Conservation (phyloP, 257 asterid genomes). For the Solanum sejunctum region DNA sequence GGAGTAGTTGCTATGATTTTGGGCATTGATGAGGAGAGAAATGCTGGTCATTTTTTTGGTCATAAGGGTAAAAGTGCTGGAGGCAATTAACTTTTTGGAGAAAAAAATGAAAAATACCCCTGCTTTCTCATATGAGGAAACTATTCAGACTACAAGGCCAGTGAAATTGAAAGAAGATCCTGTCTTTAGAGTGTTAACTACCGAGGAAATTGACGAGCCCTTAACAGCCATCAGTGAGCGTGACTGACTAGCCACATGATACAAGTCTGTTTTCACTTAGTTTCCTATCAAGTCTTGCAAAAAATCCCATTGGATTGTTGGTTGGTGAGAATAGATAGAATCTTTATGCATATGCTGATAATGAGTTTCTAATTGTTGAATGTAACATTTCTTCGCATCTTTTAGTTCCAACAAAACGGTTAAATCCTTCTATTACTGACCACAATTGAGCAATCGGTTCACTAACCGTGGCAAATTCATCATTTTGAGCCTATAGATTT, state of each 20-base stretch:
- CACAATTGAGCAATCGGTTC: no score
- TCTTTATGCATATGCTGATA: not conserved
- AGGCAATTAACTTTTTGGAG: constrained; percentile 84
- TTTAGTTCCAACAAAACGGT: not conserved
- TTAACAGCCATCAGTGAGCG: constrained; percentile 99
- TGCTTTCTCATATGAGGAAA: constrained; percentile 78
- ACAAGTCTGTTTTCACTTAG: not conserved
- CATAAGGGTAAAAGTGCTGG: constrained; percentile 99
- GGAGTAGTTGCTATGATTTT: constrained; percentile 87
- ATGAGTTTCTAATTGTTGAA: not conserved
- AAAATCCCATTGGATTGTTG: not conserved
- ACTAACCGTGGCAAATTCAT: no score
- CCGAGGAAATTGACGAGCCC: constrained; percentile 93
- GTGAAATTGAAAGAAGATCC: constrained; percentile 75
- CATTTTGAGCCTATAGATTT: no score
- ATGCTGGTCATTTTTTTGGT: constrained; percentile 95
- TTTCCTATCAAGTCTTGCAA: not conserved
- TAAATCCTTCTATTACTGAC: no score
- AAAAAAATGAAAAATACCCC: constrained; percentile 95
- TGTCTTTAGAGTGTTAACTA: constrained; percentile 57
- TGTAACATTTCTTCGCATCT: not conserved
- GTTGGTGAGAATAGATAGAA: not conserved
- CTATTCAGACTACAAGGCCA: constrained; percentile 79
- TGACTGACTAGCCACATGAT: constrained; percentile 27
- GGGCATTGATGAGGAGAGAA: constrained; percentile 84